phyloP scores from a whole-genome alignment of 208 protist genomes.

The Leishmania braziliensis region DNA sequence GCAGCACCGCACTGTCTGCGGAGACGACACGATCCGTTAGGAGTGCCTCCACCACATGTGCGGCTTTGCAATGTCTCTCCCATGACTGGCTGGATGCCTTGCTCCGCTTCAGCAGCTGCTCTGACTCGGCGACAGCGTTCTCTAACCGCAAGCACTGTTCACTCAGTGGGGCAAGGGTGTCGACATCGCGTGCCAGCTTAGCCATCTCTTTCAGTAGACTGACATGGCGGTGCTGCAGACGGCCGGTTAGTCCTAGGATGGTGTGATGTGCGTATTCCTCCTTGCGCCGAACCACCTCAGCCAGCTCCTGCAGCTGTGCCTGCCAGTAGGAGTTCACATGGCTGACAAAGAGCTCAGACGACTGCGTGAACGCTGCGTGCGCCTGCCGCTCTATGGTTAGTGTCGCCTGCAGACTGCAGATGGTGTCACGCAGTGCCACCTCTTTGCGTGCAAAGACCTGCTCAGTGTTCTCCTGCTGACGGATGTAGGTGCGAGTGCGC shows the following conservation, averaged over 20 bases:
- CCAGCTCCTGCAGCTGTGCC: slow-evolving; percentile 3
- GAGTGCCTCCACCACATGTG: background rate
- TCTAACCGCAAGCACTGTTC: slow-evolving; percentile 35
- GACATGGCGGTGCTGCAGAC: slow-evolving; percentile 25
- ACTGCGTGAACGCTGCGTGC: background rate
- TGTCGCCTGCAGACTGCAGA: slow-evolving; percentile 22
- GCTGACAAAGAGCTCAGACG: background rate
- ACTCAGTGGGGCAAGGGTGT: slow-evolving; percentile 36
- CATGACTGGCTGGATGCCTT: slow-evolving; percentile 7
- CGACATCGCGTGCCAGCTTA: slow-evolving; percentile 23
- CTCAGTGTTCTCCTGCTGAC: slow-evolving; percentile 55
- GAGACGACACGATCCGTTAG: slow-evolving; percentile 20
- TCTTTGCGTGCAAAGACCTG: slow-evolving; percentile 41
- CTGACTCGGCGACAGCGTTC: slow-evolving; percentile 16
- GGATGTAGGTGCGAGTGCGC: slow-evolving; percentile 55
- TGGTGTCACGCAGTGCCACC: slow-evolving; percentile 22
- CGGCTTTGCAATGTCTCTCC: slow-evolving; percentile 4
- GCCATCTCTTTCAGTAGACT: slow-evolving; percentile 17
- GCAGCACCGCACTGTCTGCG: slow-evolving; percentile 6
- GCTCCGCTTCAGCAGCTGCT: slow-evolving; percentile 15
- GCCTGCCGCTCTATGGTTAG: slow-evolving; percentile 1
- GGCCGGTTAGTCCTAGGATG: slow-evolving; percentile 12
- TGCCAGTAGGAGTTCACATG: slow-evolving; percentile 18
- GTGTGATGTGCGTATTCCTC: slow-evolving; percentile 11
- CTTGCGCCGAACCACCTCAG: slow-evolving; percentile 11